Evolutionary conservation across 2,329 filamentous ascomycete species (phyloP).

Genomic region (Pseudogymnoascus sp.): DNA sequence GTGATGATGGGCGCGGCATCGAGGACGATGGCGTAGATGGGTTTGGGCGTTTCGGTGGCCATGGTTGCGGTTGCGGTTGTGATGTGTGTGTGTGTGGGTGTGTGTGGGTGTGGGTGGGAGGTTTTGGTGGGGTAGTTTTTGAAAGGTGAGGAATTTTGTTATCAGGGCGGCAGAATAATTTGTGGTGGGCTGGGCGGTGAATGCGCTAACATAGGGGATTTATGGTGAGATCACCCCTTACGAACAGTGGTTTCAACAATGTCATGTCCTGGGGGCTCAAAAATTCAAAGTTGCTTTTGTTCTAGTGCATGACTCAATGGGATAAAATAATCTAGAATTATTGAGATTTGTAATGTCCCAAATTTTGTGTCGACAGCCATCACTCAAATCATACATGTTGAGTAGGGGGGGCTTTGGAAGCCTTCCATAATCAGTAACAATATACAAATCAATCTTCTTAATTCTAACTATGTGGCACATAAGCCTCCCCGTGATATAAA

Average conservation of each 20-base stretch:
- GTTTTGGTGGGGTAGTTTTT: background rate
- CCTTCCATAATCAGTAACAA: background rate
- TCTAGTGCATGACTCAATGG: too few relatives aligned
- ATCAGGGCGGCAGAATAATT: background rate
- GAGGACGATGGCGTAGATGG: conserved; percentile 74
- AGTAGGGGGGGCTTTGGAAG: background rate
- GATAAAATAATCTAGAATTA: too few relatives aligned
- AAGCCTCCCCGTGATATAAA: background rate
- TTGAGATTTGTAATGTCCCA: too few relatives aligned
- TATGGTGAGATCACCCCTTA: too few relatives aligned
- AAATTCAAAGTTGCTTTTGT: too few relatives aligned
- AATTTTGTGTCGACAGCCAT: too few relatives aligned
- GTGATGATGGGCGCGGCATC: conserved; percentile 92
- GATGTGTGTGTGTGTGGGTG: background rate
- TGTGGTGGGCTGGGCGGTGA: background rate
- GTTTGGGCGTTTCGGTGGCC: conserved; percentile 41
- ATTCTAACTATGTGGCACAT: background rate
- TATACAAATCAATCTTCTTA: background rate
- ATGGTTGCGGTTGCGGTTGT: conserved; percentile 22
- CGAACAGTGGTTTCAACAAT: too few relatives aligned
- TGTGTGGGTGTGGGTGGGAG: background rate
- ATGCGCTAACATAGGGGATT: too few relatives aligned
- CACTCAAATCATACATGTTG: background rate
- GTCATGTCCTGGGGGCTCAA: too few relatives aligned
- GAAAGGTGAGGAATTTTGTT: background rate